Percentiles rank a stretch among this genome's conserved stretches.
These are phyloP conservation scores for Mortierella sp. DNA, from an alignment of 371 early-diverging fungal genomes.

Conservation along the genomic window DNA sequence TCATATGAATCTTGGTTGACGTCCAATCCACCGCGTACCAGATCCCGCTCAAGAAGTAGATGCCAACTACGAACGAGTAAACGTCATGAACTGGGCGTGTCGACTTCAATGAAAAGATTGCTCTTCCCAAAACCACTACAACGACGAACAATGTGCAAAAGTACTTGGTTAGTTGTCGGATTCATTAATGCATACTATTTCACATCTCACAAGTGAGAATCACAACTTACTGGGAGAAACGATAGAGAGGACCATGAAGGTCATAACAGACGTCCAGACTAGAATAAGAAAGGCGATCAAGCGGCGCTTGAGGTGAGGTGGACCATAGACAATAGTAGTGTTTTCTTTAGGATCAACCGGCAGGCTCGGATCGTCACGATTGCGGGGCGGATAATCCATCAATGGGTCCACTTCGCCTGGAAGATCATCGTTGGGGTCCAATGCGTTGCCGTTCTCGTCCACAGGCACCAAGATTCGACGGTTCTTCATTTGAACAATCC, in stretches of 20 bases:
- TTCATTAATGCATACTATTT: not conserved
- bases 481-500: slow-evolving; percentile 73
- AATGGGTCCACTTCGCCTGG: slow-evolving; percentile 64
- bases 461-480: slow-evolving; percentile 84
- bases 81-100: slow-evolving; percentile 28
- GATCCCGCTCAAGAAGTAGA: slow-evolving; percentile 26
- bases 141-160: not conserved
- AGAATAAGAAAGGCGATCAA: slow-evolving; percentile 59
- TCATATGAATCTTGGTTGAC: not conserved
- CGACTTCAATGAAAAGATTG: slow-evolving; percentile 20
- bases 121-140: slow-evolving; percentile 38
- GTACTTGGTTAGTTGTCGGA: not conserved
- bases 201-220: not conserved
- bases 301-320: slow-evolving; percentile 67
- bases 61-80: slow-evolving; percentile 31
- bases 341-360: slow-evolving; percentile 61
- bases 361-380: slow-evolving; percentile 53
- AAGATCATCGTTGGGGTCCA: slow-evolving; percentile 70
- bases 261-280: slow-evolving; percentile 66
- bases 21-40: slow-evolving; percentile 29
- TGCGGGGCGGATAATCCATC: slow-evolving; percentile 60
- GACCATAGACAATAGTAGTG: slow-evolving; percentile 73
- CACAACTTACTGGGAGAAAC: slow-evolving; percentile 35
- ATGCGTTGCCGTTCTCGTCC: slow-evolving; percentile 71
- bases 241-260: slow-evolving; percentile 33